phyloP scores from a whole-genome alignment of 805 yeast species.

The Suhomyces xylopsoci region DNA sequence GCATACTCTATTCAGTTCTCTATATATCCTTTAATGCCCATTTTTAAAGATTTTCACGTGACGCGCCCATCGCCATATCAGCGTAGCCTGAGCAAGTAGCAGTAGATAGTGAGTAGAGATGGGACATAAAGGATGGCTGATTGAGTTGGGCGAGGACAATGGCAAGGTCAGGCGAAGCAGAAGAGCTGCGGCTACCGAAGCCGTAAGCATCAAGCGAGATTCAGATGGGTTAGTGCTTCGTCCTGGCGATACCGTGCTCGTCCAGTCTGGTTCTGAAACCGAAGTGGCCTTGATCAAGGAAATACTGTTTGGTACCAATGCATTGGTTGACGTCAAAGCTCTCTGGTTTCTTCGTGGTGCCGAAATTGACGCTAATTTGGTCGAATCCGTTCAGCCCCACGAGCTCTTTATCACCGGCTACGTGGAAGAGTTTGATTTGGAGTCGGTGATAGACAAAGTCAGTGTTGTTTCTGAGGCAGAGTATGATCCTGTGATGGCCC shows the following conservation, averaged over 20 bases:
- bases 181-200: slow-evolving; percentile 1
- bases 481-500: slow-evolving; percentile 24
- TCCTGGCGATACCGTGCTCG: slow-evolving; percentile 52
- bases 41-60: slow-evolving; percentile 1
- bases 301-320: slow-evolving; percentile 48
- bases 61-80: neutral
- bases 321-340: slow-evolving; percentile 47
- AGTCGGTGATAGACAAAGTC: slow-evolving; percentile 44
- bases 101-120: slow-evolving; percentile 13
- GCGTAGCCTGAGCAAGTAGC: neutral
- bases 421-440: slow-evolving; percentile 40
- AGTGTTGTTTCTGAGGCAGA: slow-evolving; percentile 39
- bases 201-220: slow-evolving; percentile 13
- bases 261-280: slow-evolving; percentile 26
- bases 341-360: slow-evolving; percentile 43
- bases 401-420: slow-evolving; percentile 59
- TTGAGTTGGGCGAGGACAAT: slow-evolving; percentile 12
- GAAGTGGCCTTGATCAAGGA: slow-evolving; percentile 51
- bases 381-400: slow-evolving; percentile 22
- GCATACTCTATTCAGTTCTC: neutral
- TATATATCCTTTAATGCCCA: neutral
- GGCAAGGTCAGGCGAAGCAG: slow-evolving; percentile 4
- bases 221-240: slow-evolving; percentile 47
- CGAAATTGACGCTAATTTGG: slow-evolving; percentile 32
- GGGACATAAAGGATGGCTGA: slow-evolving; percentile 36